Percentiles rank a stretch among this genome's conserved stretches.
phyloP scores from a whole-genome alignment of 2,329 filamentous ascomycete species.

The Neofusicoccum parvum region DNA sequence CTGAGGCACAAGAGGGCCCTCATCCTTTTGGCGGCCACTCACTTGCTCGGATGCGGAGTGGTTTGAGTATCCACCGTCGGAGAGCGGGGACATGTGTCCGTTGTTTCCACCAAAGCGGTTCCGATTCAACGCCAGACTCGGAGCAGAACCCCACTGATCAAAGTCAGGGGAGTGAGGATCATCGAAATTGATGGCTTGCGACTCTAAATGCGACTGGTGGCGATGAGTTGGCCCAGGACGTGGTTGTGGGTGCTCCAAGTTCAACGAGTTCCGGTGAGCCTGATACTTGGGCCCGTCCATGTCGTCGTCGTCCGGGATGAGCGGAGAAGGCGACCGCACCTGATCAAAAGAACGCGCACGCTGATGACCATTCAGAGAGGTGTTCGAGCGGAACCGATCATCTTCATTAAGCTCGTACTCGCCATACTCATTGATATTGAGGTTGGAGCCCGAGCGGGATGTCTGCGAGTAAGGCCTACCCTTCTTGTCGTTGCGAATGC shows the following conservation, averaged over 20 bases:
- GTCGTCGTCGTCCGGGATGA: constrained; percentile 50
- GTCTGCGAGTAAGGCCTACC: constrained; percentile 63
- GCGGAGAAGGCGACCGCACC: constrained; percentile 50
- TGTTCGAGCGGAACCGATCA: constrained; percentile 53
- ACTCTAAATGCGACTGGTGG: constrained; percentile 73
- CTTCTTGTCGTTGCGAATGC: constrained; percentile 64
- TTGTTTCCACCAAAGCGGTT: constrained; percentile 39
- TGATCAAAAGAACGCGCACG: constrained; percentile 25
- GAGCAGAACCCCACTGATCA: constrained; percentile 52
- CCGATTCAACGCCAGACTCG: constrained; percentile 40
- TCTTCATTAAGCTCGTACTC: constrained; percentile 62
- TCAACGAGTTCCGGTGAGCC: constrained; percentile 77
- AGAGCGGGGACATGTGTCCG: constrained; percentile 41
- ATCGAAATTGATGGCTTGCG: constrained; percentile 69
- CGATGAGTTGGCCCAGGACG: constrained; percentile 72
- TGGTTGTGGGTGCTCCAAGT: constrained; percentile 78
- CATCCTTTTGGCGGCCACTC: constrained; percentile 52
- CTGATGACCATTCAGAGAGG: constrained; percentile 32
- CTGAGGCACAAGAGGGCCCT: constrained; percentile 60
- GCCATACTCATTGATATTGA: constrained; percentile 65
- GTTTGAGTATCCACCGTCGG: constrained; percentile 41
- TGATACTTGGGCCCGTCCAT: constrained; percentile 75
- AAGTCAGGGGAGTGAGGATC: constrained; percentile 41
- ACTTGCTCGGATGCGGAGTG: constrained; percentile 43
- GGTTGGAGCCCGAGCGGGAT: constrained; percentile 79